These are phyloP conservation scores for Geranomyces michiganensis DNA, from an alignment of 192 early-diverging fungal genomes.

Conservation along the genomic window DNA sequence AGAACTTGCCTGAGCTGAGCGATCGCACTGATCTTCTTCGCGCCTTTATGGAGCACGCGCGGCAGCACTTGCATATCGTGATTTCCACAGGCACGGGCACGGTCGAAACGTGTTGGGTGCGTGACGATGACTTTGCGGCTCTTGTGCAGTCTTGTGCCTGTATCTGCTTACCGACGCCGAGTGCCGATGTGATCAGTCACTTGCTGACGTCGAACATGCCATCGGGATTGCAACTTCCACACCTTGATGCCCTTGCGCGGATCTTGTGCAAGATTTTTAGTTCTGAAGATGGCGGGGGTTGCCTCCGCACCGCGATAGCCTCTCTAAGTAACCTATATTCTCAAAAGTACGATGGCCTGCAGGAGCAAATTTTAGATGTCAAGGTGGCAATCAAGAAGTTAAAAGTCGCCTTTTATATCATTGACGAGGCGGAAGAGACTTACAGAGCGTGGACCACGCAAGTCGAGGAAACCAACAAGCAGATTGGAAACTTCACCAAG, in stretches of 20 bases:
- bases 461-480: slow-evolving; percentile 10
- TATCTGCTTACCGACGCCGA: not conserved
- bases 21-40: not conserved
- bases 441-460: not conserved
- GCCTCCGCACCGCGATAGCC: not conserved
- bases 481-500: slow-evolving; percentile 23
- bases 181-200: not conserved
- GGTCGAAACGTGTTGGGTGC: not conserved
- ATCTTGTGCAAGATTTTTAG: not conserved
- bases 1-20: not conserved
- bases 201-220: not conserved
- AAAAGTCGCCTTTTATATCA: not conserved
- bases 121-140: not conserved
- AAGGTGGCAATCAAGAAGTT: not conserved
- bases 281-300: not conserved
- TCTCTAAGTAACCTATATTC: slow-evolving; percentile 6
- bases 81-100: not conserved
- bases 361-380: slow-evolving; percentile 1
- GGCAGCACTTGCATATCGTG: not conserved
- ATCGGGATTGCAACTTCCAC: not conserved
- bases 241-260: not conserved
- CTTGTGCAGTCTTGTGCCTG: not conserved
- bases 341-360: not conserved
- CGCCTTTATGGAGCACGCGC: not conserved
- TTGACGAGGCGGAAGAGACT: not conserved